These are phyloP conservation scores for Diaporthe vaccinii DNA, from an alignment of 2,329 filamentous ascomycete species.

Conservation along the genomic window DNA sequence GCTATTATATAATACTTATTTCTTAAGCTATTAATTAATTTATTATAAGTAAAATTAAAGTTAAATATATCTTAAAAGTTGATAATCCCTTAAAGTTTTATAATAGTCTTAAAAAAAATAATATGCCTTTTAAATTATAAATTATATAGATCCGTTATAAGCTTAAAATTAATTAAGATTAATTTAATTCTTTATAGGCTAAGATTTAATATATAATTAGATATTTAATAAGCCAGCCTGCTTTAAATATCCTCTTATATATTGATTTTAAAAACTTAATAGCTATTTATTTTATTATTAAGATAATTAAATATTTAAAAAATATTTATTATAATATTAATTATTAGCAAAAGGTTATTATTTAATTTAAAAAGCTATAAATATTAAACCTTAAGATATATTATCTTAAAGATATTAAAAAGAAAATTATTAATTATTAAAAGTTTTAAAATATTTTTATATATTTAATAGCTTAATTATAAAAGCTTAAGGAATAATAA, in stretches of 20 bases:
- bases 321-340: neutral
- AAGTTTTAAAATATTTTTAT: neutral
- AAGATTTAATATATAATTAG: neutral
- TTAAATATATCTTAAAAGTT: neutral
- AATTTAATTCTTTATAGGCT: neutral
- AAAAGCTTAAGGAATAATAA: neutral
- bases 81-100: neutral
- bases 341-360: neutral
- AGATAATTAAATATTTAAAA: neutral
- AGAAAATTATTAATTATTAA: neutral
- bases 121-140: neutral
- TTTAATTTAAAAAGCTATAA: neutral
- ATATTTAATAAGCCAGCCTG: neutral
- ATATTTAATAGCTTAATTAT: neutral
- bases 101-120: neutral
- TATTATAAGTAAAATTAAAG: neutral
- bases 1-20: neutral
- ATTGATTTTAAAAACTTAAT: neutral
- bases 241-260: neutral
- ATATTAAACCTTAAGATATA: neutral
- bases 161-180: neutral
- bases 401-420: neutral
- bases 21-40: neutral
- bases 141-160: neutral
- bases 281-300: neutral